Evolutionary conservation across 2,329 filamentous ascomycete genomes (phyloP).

Genomic region (Hypoxylon sp.): DNA sequence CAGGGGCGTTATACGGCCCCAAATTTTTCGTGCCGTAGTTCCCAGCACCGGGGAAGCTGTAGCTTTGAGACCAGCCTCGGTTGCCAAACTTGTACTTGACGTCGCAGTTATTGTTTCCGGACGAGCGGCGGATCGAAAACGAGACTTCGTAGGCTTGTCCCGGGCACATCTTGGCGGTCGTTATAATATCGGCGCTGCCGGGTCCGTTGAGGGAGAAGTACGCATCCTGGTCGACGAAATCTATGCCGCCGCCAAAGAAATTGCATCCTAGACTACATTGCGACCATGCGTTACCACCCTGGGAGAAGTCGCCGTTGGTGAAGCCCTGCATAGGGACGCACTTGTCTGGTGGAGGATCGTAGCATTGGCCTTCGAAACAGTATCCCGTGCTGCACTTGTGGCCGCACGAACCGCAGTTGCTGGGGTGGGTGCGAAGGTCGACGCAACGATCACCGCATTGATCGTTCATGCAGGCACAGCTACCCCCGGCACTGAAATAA

Average conservation of each 20-base stretch:
- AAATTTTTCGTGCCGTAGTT: not conserved
- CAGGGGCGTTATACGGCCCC: slow-evolving; percentile 4
- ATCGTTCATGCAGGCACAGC: slow-evolving; percentile 4
- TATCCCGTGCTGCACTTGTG: slow-evolving; percentile 9
- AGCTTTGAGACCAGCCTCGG: not conserved
- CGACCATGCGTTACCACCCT: not conserved
- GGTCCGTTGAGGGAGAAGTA: slow-evolving; percentile 1
- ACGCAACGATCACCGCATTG: slow-evolving; percentile 15
- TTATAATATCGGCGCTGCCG: not conserved
- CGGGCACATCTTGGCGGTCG: slow-evolving; percentile 8
- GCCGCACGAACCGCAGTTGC: slow-evolving; percentile 10
- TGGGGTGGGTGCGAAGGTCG: slow-evolving; percentile 8
- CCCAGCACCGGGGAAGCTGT: not conserved
- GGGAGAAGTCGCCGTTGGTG: slow-evolving; percentile 13
- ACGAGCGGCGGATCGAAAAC: not conserved
- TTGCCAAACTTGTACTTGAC: slow-evolving; percentile 13
- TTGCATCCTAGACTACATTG: not conserved
- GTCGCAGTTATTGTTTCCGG: not conserved
- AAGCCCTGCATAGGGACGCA: slow-evolving; percentile 6
- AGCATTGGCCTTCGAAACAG: slow-evolving; percentile 13
- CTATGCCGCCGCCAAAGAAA: not conserved
- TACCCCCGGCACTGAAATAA: slow-evolving; percentile 1
- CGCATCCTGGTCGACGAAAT: not conserved
- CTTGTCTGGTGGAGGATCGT: not conserved
- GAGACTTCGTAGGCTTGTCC: slow-evolving; percentile 6